Base-by-base conservation (phyloP, 2,329 filamentous ascomycete species). In the Fusarium keratoplasticum region DNA sequence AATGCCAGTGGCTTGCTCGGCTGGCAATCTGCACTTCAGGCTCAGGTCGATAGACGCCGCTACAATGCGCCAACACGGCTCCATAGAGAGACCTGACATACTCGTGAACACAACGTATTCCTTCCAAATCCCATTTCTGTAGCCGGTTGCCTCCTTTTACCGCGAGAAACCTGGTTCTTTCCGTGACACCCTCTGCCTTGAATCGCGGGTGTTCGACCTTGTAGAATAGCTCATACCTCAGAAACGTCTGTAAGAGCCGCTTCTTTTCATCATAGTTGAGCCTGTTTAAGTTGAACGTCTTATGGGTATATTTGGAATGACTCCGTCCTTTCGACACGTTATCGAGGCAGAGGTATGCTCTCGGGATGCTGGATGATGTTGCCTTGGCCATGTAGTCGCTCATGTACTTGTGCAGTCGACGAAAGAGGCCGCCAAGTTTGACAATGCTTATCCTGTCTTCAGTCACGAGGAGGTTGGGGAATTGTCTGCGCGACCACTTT, bases 1-100 rank as follows among this genome's bases (percentile, higher is more conserved):
- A 58, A 22, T 58, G 33, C 33, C 31, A 27, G 54, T 58, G 33
- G 5, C 33, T 36, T 18, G 13, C 33, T 16, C 16, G 31, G 33
- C 8, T 38, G 14, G 20, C 13, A 22, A 20, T 9, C 22, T 16
- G 52, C 52, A 18, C 44, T 5, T n/a, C 31, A 18, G 54, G 22
- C 11, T 61, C 27, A 11, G 36, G 38, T 16, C 18, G 22, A 40
- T 29, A 36, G 27, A 20, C 11, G 31, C 38, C 58, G 35, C 38
- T 61, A 35, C 40, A 61, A 20, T 50, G 59, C 27, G 40, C 40
- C 20, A 61, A 61, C 40, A 61, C 14, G 29, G 59, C 59, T n/a
- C 59, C 59, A 16, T 61, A 61, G 16, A 61, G 40, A 27, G 40
- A 22, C 20, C 29, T 25, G 10, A 61, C 40, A 18, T 61, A 61